Evolutionary conservation across 2,329 filamentous ascomycete species (phyloP).

Genomic region (Scolecobasidium constrictum): DNA sequence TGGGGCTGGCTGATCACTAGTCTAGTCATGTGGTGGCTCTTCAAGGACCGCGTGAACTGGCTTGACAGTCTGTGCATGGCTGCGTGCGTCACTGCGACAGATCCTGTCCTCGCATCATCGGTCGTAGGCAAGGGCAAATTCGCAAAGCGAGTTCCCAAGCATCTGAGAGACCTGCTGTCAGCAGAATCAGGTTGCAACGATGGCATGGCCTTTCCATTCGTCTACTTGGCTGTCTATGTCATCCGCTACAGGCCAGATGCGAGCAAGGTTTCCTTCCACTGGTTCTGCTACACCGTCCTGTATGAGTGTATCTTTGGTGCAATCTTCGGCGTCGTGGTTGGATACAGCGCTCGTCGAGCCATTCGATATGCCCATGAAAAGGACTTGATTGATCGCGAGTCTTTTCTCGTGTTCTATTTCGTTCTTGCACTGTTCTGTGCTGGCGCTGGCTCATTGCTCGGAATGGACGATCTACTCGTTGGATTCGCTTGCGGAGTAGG

Average conservation of each 20-base stretch:
- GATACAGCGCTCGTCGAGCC: constrained; percentile 80
- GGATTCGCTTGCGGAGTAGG: constrained; percentile 95
- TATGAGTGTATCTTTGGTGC: constrained; percentile 96
- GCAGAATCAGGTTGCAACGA: constrained; percentile 98
- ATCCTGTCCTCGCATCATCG: constrained; percentile 92
- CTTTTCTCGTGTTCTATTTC: constrained; percentile 97
- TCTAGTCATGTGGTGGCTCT: constrained; percentile 88
- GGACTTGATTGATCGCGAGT: constrained; percentile 87
- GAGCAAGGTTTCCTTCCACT: constrained; percentile 64
- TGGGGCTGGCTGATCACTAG: constrained; percentile 91
- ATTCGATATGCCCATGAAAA: constrained; percentile 80
- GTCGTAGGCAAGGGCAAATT: constrained; percentile 99
- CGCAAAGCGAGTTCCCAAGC: constrained; percentile 91
- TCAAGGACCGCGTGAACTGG: constrained; percentile 65
- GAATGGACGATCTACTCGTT: constrained; percentile 86
- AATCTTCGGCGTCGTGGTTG: constrained; percentile 75
- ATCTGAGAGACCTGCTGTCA: constrained; percentile 87
- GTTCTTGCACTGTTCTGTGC: constrained; percentile 92
- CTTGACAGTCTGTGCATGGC: constrained; percentile 78
- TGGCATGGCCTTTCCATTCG: constrained; percentile 97
- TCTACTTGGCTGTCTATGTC: constrained; percentile 85
- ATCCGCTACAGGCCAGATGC: constrained; percentile 68
- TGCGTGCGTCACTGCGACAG: constrained; percentile 92
- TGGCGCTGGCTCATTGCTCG: constrained; percentile 81
- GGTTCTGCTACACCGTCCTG: constrained; percentile 78